Evolutionary conservation across 2,329 filamentous ascomycete genomes (phyloP), one percentile per base, ranked within the genome.

Genomic region (Mollisia scopiformis): DNA sequence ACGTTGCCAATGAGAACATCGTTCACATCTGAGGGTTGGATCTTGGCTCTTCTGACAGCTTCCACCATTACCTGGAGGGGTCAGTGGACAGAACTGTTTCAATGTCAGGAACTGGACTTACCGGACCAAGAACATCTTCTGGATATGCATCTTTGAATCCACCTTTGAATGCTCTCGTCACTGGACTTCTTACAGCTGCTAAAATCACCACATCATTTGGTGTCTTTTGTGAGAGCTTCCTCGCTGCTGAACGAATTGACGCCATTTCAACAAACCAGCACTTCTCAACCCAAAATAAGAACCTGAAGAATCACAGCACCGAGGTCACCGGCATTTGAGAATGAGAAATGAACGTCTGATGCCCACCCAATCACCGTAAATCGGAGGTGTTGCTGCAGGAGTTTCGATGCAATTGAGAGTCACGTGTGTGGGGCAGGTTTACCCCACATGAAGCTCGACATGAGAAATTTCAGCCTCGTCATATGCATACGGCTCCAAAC

Each of bases 1-100:
- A 89, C 87, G 55, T 84, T 88, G 53, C 87, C 87, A 61, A 90
- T 83, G 55, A 85, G 81, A 23, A 89, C 77, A 66, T 90, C 87
- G 66, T 88, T 79, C 58, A 90, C 85, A 54, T 82, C 77, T 5
- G 79, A 74, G 1, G 86, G 83, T 64, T 87, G 81, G 62, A 89
- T 81, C 69, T 86, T 84, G 5, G 86, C 85, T 54, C 83, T 83
- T 64, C 79, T 77, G 37, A 88, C 77, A 7, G 86, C 88, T 16
- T 85, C 85, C 59, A 47, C 28, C 65, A 71, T 67, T n/a, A 69
- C 60, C 68, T 70, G n/a, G 19, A 23, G 14, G 4, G 28, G 53
- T 57, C n/a, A 52, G 46, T 31, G 31, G 33, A n/a, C n/a, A n/a
- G n/a, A n/a, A n/a, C n/a, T n/a, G n/a, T n/a, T n/a, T n/a, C n/a